phyloP scores from a whole-genome alignment of 2,329 filamentous ascomycete genomes.

The Paraphaeosphaeria minitans region DNA sequence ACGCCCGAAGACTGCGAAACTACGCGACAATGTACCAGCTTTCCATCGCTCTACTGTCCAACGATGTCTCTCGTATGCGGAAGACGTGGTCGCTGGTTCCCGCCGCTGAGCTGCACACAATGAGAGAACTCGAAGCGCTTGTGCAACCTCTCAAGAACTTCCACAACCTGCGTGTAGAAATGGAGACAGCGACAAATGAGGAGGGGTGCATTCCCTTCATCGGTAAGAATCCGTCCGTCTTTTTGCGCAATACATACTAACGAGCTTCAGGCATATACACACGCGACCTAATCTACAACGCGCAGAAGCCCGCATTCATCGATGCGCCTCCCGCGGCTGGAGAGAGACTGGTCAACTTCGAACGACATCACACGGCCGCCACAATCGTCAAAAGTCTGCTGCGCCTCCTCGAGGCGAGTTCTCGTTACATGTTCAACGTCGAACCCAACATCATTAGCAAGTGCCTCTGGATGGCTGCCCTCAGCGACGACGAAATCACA shows the following conservation, averaged over 20 bases:
- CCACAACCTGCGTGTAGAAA: constrained; percentile 75
- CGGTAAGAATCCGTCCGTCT: constrained; percentile 56
- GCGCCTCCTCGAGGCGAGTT: constrained; percentile 78
- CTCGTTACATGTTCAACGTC: constrained; percentile 73
- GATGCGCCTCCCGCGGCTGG: constrained; percentile 63
- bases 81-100: constrained; percentile 76
- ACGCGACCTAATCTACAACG: constrained; percentile 81
- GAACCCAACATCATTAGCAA: constrained; percentile 78
- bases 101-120: constrained; percentile 65
- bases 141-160: constrained; percentile 82
- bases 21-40: constrained; percentile 85
- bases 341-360: constrained; percentile 79
- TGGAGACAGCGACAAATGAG: constrained; percentile 71
- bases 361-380: constrained; percentile 76
- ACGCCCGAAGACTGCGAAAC: constrained; percentile 77
- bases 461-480: constrained; percentile 82
- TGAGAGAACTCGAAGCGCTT: constrained; percentile 71
- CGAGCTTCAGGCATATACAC: constrained; percentile 66
- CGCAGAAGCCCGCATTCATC: constrained; percentile 77
- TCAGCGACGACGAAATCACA: constrained; percentile 74
- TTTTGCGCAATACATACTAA: constrained; percentile 17
- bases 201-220: constrained; percentile 83
- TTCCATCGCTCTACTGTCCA: constrained; percentile 75
- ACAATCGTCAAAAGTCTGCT: constrained; percentile 79
- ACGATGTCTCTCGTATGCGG: constrained; percentile 70